Base-by-base conservation (phyloP, 2,329 filamentous ascomycete genomes). In the Colletotrichum filicis region DNA sequence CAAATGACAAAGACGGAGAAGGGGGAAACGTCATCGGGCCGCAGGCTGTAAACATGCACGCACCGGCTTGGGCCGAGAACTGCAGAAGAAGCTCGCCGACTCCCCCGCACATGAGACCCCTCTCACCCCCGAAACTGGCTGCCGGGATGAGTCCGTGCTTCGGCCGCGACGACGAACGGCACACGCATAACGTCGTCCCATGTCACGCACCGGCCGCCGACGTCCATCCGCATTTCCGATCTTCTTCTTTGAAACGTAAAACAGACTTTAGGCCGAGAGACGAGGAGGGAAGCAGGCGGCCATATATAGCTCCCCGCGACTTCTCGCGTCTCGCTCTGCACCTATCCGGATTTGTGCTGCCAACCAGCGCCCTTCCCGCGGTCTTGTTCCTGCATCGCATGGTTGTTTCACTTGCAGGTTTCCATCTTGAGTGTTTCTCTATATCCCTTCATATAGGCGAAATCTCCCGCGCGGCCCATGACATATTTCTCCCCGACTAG, bases 181-280 rank as follows among this genome's bases (percentile, higher is more conserved):
- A 65, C 59, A 35, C 60, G 67, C 66, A 71, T 71, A 57, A 57
- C 32, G 35, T 73, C 60, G 60, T 65, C 70, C 66, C 32, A 61
- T 70, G 26, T 65, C 12, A 49, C n/a, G 42, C 67, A 24, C 30
- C 30, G 11, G 53, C 22, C 46, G 32, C 22, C 16, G 60, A 32
- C 46, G 55, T 49, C 26, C 55, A 69, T 28, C 60, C 70, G 59
- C 66, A 65, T 60, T 59, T 65, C 42, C 32, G 16, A 56, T 59
- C 52, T 28, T n/a, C 46, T 32, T 56, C 22, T 59, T 59, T 69
- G 69, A 64, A 72, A 72, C 65, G n/a, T 24, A 72, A 57, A 46
- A 55, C 19, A 61, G 14, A 53, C 49, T 60, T 35, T 61, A 49
- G 7, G 6, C 14, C 53, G n/a, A 68, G 9, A 42, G 28, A 14